Evolutionary conservation across 805 yeast genomes (phyloP), one percentile per base, ranked within the genome.

Genomic region (Pichia phayaonensis): DNA sequence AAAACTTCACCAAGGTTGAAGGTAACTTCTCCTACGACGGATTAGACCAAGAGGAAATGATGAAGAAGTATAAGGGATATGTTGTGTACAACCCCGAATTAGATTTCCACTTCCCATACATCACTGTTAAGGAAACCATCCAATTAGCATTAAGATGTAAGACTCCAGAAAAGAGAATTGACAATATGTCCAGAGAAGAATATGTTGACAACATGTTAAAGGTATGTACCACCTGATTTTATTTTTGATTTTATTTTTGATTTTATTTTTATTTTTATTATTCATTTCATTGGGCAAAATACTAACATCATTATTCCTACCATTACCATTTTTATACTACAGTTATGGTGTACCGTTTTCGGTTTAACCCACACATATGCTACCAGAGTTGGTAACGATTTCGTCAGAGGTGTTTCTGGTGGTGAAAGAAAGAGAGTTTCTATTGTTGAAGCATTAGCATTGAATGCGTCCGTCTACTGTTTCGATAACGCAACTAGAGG

Each of bases 401-500:
- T 65, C 47, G 72, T 79, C 20, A 72, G 83, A 59, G 85, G 85
- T 60, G 79, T 84, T 40, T 82, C 92, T 47, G 92, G 95, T 61
- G 94, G 95, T 73, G 94, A 86, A 69, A 72, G 95, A 57, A 85
- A 86, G 67, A 79, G 95, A 71, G 92, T 86, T 3, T 83, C 92
- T 12, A 81, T 86, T 59, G 88, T 90, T 12, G 95, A 86, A 67
- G 86, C 86, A 1, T 69, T 84, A 44, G 76, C 84, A 44, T 73
- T 82, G 46, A 79, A 83, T 27, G 84, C 88, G 29, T 70, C 77
- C 45, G 71, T 84, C 46, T 82, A 77, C 55, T 80, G 86, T 66
- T 83, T 86, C 80, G 90, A 86, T 71, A 87, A 87, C 61, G 84
- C 92, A 7, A 87, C 95, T 7, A 79, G 94, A 71, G 95, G 95